Evolutionary conservation across 2,329 filamentous ascomycete genomes (phyloP), one percentile per base, ranked within the genome.

Genomic region (Penicillium sclerotiorum): DNA sequence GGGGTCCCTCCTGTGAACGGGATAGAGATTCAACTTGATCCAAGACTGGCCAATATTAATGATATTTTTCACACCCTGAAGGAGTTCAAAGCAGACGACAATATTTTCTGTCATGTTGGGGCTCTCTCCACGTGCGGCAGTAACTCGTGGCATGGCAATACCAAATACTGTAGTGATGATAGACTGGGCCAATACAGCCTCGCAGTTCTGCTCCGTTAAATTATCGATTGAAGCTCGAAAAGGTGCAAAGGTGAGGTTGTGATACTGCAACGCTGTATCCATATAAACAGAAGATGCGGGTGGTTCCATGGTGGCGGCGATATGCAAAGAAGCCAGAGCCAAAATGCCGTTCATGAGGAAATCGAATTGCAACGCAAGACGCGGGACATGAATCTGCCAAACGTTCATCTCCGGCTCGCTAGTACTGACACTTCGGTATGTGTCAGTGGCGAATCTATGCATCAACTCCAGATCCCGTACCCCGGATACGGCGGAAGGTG

Each of bases 21-120:
- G 75, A 61, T 81, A 82, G 1, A 82, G 66, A 68, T 77, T 80
- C 13, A 76, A 73, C 56, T 81, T 78, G 55, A 82, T 75, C 53
- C 68, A 71, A 1, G 64, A 53, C 13, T 58, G 56, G 17, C 63
- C 65, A 27, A 69, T 66, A 2, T 45, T 52, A 25, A 65, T 60
- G 18, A 72, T 72, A 4, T 70, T 70, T 22, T 57, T 65, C 23
- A 68, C 62, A 0, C 69, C 69, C 41, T 69, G 67, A 7, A 72
- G 55, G 7, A 72, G 60, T 30, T 71, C 67, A 33, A 70, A 69
- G 2, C 70, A 62, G 6, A 67, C 61, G 5, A 67, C 53, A 8
- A 71, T 66, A 40, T 71, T 70, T 44, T 71, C 69, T 5, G 60
- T 67, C 57, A 70, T 66, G 40, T 59, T 67, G 17, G 59, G 49